These are phyloP conservation scores for Bassia scoparia DNA, from an alignment of 148 eudicot species.

Conservation along the genomic window DNA sequence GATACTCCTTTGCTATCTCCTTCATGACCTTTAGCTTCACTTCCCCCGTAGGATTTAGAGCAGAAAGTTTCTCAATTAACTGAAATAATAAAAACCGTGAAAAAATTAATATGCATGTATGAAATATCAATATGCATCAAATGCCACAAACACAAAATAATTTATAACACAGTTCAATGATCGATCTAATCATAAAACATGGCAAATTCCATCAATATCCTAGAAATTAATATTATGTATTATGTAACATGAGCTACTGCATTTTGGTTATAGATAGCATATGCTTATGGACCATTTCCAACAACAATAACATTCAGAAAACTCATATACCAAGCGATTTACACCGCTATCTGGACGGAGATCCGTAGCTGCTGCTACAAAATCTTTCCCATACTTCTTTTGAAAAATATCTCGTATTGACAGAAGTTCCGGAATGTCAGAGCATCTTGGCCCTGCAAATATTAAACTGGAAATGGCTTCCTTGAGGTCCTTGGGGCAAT, in stretches of 20 bases:
- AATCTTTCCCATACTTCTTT: conserved; percentile 91
- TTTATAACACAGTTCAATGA: neutral
- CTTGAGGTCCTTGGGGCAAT: conserved; percentile 79
- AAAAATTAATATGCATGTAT: neutral
- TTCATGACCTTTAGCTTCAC: conserved; percentile 61
- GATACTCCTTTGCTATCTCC: conserved; percentile 95
- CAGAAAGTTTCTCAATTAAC: conserved; percentile 43
- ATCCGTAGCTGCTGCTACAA: conserved; percentile 89
- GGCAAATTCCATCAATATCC: neutral
- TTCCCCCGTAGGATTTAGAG: conserved; percentile 42
- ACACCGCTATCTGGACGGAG: conserved; percentile 89
- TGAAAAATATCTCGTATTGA: conserved; percentile 72
- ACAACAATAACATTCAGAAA: neutral
- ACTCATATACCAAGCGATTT: conserved; percentile 65
- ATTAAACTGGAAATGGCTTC: conserved; percentile 86
- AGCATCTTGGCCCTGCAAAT: conserved; percentile 90
- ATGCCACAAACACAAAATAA: neutral
- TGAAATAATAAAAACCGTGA: conserved; percentile 4
- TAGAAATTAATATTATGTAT: neutral
- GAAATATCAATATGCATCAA: neutral
- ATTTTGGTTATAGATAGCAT: neutral
- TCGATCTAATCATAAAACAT: neutral
- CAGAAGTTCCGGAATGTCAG: conserved; percentile 84
- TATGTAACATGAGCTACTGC: too few species aligned
- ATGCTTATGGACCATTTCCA: neutral